These are phyloP conservation scores for Ceratobasidium sp. DNA, from an alignment of 1,284 basidiomycete genomes.

Conservation along the genomic window DNA sequence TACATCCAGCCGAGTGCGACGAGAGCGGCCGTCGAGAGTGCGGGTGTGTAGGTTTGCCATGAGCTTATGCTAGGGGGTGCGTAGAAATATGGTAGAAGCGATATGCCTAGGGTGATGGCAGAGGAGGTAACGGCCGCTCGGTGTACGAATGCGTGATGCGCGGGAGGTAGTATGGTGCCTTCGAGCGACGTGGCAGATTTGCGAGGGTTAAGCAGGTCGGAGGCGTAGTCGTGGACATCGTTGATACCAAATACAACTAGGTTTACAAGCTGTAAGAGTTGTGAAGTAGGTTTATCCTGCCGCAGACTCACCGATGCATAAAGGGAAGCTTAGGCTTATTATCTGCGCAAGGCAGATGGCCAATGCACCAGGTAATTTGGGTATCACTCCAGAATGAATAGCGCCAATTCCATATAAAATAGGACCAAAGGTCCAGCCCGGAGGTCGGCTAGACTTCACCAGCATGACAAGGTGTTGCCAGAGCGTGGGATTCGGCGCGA, in stretches of 20 bases:
- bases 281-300: not conserved
- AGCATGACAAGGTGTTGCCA: constrained; percentile 38
- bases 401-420: constrained; percentile 53
- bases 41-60: constrained; percentile 22
- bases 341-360: constrained; percentile 48
- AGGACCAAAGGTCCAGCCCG: constrained; percentile 54
- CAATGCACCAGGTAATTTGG: constrained; percentile 45
- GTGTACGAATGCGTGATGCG: constrained; percentile 51
- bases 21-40: constrained; percentile 46
- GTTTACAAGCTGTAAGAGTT: not conserved
- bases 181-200: constrained; percentile 51
- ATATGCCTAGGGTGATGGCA: constrained; percentile 48
- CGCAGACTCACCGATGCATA: constrained; percentile 47
- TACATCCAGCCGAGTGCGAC: constrained; percentile 53
- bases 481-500: constrained; percentile 30
- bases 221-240: constrained; percentile 53
- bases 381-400: constrained; percentile 51
- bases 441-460: constrained; percentile 50
- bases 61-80: not conserved
- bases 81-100: constrained; percentile 35
- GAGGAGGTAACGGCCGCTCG: constrained; percentile 50
- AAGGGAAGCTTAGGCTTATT: constrained; percentile 51
- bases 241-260: constrained; percentile 54
- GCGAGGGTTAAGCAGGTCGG: constrained; percentile 52
- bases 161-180: constrained; percentile 51